These are phyloP conservation scores for Metschnikowia hibisci DNA, from an alignment of 805 yeast genomes.

Conservation along the genomic window DNA sequence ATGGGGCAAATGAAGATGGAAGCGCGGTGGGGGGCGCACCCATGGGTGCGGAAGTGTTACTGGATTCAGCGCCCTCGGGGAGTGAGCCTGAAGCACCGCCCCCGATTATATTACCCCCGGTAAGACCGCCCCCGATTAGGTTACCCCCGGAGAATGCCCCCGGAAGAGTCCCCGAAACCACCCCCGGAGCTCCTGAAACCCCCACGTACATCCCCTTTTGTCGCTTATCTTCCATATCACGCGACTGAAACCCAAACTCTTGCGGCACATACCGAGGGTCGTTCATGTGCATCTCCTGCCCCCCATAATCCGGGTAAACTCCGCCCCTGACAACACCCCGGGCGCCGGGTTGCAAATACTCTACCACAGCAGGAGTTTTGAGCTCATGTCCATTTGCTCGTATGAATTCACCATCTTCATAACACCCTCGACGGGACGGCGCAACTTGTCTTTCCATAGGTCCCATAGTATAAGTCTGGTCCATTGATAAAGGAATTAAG, in stretches of 20 bases:
- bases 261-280: constrained; percentile 18
- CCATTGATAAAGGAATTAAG: too few relatives aligned
- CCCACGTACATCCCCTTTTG: constrained; percentile 9
- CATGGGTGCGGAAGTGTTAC: too few relatives aligned
- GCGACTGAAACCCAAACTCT: constrained; percentile 11
- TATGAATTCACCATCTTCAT: constrained; percentile 15
- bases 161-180: background rate
- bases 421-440: constrained; percentile 11
- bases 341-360: constrained; percentile 8
- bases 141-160: background rate
- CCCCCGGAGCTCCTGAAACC: background rate
- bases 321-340: background rate
- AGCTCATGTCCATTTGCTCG: constrained; percentile 11
- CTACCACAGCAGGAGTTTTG: constrained; percentile 14
- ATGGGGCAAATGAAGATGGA: too few relatives aligned
- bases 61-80: background rate
- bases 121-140: background rate
- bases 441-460: constrained; percentile 10
- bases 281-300: constrained; percentile 8
- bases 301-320: background rate
- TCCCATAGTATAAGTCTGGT: constrained; percentile 15
- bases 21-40: too few relatives aligned
- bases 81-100: background rate
- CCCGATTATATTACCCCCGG: background rate
- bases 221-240: constrained; percentile 17